phyloP scores from a whole-genome alignment of 23 red algal species.

The Gracilaria gracilis region DNA sequence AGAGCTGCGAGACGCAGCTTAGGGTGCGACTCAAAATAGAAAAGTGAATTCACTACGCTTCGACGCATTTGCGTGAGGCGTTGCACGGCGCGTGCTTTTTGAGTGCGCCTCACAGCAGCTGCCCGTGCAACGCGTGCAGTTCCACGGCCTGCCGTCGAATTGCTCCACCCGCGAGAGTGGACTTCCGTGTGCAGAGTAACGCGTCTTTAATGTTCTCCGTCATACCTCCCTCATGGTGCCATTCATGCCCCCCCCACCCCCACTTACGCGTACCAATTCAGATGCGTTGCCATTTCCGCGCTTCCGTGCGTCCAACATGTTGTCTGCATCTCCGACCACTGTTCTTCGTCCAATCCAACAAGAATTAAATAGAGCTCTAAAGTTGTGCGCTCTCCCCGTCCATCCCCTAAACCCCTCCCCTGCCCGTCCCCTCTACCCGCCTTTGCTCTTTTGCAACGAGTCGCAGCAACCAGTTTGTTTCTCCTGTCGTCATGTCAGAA shows the following conservation, averaged over 20 bases:
- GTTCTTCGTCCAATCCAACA: neutral
- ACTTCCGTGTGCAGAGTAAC: neutral
- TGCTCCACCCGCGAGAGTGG: neutral
- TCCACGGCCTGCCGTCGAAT: neutral
- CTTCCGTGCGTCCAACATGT: neutral
- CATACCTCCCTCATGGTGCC: neutral
- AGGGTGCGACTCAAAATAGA: neutral
- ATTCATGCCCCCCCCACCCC: neutral
- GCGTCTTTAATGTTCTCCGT: neutral
- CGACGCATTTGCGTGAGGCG: neutral
- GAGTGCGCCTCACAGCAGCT: neutral
- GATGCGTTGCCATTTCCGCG: neutral
- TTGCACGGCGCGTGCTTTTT: neutral
- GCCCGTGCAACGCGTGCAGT: neutral
- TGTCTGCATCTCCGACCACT: neutral
- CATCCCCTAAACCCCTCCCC: neutral
- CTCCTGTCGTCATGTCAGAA: neutral
- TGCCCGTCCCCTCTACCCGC: neutral
- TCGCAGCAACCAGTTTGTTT: neutral
- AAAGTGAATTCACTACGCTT: neutral
- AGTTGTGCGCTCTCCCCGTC: neutral
- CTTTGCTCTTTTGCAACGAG: neutral
- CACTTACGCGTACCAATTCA: neutral
- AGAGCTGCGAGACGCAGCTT: neutral
- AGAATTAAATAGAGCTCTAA: neutral